Percentiles rank a stretch among this genome's conserved stretches.
These are phyloP conservation scores for Byssothecium circinans DNA, from an alignment of 2,329 filamentous ascomycete genomes.

Conservation along the genomic window DNA sequence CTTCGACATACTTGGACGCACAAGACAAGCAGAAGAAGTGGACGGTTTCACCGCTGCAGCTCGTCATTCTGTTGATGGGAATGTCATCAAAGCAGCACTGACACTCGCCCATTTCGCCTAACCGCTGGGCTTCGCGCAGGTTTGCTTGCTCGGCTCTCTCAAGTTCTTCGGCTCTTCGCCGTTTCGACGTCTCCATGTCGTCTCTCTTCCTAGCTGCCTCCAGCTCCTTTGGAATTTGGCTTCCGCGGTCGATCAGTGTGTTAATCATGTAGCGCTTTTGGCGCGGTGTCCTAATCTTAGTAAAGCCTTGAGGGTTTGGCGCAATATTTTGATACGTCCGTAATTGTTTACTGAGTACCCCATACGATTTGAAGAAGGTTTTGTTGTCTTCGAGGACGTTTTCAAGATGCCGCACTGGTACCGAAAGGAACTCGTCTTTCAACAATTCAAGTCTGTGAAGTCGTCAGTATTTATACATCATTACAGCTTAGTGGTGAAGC, in stretches of 20 bases:
- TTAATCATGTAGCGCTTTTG: conserved; percentile 20
- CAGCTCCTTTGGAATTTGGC: conserved; percentile 34
- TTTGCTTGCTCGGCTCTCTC: conserved; percentile 41
- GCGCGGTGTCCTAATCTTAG: conserved; percentile 24
- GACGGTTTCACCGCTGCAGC: conserved; percentile 60
- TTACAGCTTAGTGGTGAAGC: no score
- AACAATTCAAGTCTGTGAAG: conserved; percentile 36
- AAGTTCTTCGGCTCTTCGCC: conserved; percentile 25
- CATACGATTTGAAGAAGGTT: conserved; percentile 45
- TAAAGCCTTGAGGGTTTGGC: conserved; percentile 11
- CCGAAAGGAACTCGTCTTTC: conserved; percentile 46
- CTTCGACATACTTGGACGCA: conserved; percentile 65
- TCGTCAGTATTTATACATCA: not conserved
- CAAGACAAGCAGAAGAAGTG: conserved; percentile 75
- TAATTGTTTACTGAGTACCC: conserved; percentile 35
- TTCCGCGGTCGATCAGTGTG: conserved; percentile 24
- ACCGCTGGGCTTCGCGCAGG: conserved; percentile 23
- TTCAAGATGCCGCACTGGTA: conserved; percentile 42
- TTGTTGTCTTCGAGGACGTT: conserved; percentile 31
- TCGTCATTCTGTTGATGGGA: conserved; percentile 67
- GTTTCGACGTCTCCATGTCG: conserved; percentile 29
- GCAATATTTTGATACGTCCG: conserved; percentile 20
- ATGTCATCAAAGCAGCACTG: conserved; percentile 71
- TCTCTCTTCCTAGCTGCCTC: conserved; percentile 32
- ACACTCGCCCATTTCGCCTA: conserved; percentile 62